phyloP scores from a whole-genome alignment of 495 filamentous ascomycete species.

The Aspergillus mulundensis region DNA sequence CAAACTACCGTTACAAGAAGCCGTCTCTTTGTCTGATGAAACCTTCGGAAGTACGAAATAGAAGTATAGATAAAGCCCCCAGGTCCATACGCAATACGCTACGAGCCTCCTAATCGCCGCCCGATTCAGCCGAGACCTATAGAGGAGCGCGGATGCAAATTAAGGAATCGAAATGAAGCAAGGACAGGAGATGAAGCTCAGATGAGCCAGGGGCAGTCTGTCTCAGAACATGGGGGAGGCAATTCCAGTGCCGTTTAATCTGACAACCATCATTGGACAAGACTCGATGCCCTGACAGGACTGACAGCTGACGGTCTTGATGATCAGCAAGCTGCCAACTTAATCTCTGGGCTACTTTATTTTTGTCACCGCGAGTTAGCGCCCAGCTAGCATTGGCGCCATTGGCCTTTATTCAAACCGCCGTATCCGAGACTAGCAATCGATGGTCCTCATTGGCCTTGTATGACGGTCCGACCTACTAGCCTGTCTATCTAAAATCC shows the following conservation, averaged over 20 bases:
- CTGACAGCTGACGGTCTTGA: conserved; percentile 5
- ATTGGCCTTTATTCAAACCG: conserved; percentile 5
- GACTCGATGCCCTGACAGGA: not conserved
- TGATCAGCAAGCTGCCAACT: conserved; percentile 7
- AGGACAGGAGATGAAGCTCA: not conserved
- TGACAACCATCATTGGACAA: conserved; percentile 1
- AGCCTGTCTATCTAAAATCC: conserved; percentile 6
- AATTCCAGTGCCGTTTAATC: not conserved
- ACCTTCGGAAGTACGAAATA: not conserved
- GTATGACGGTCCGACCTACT: not conserved
- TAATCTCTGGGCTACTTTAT: conserved; percentile 7
- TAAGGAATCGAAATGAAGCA: not conserved
- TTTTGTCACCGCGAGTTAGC: conserved; percentile 8
- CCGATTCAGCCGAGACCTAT: not conserved
- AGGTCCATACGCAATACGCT: not conserved
- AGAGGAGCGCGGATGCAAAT: not conserved
- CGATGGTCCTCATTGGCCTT: not conserved
- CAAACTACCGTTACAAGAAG: not conserved
- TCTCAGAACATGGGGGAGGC: not conserved
- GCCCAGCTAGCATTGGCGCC: conserved; percentile 8
- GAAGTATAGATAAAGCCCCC: not conserved
- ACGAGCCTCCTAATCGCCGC: not conserved
- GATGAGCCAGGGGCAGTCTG: conserved; percentile 6
- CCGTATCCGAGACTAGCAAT: conserved; percentile 1
- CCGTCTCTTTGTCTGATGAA: not conserved